phyloP scores from a whole-genome alignment of 2,329 filamentous ascomycete species.

The Beauveria asiatica region DNA sequence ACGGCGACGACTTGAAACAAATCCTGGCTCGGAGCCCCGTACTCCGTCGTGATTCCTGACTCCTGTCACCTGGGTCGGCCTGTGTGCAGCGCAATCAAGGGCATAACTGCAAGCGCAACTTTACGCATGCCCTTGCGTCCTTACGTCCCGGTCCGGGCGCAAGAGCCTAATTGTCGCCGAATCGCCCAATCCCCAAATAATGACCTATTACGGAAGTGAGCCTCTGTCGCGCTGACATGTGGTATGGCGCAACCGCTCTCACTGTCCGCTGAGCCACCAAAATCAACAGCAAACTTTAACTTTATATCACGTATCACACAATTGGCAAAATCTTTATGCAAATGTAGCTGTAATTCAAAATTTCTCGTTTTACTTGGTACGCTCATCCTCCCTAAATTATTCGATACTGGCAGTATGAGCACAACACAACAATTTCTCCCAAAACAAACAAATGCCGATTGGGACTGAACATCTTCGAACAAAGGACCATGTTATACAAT shows the following conservation, averaged over 20 bases:
- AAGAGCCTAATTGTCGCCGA: neutral
- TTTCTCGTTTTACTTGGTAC: neutral
- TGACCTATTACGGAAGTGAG: no score
- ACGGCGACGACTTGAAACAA: neutral
- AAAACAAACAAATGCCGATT: no score
- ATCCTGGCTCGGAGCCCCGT: neutral
- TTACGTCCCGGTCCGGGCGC: neutral
- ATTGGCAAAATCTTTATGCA: neutral
- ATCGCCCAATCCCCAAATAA: neutral
- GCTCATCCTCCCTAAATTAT: neutral
- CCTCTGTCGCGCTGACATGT: neutral
- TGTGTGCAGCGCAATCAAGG: conserved; percentile 1
- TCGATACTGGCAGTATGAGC: neutral
- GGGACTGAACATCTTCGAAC: neutral
- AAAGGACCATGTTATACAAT: neutral
- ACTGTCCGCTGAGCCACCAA: neutral
- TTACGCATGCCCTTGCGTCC: neutral
- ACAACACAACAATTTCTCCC: neutral
- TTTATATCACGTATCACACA: neutral
- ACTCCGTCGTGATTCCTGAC: neutral
- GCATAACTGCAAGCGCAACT: conserved; percentile 7
- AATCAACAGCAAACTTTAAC: neutral
- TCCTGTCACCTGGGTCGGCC: neutral
- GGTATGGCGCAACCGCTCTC: neutral
- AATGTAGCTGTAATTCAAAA: neutral